Base-by-base conservation (phyloP, 192 early-diverging fungal genomes). In the Umbelopsis ramanniana region DNA sequence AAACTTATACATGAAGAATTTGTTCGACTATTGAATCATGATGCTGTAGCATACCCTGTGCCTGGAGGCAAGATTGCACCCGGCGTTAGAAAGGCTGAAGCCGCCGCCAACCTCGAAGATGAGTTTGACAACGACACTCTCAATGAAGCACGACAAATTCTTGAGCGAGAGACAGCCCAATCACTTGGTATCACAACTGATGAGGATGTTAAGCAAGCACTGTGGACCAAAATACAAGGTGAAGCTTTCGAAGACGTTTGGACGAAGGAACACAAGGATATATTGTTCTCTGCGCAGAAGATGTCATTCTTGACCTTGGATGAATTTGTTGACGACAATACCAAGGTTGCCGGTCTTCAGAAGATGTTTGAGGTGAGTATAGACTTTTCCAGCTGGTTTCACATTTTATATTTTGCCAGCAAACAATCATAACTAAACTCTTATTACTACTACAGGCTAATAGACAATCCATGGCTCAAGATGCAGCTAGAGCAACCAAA, bases 401-500 rank as follows among this genome's bases (percentile, higher is more conserved):
- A n/a, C 29, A 29, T 29, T 29, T 29, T 29, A 29, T 29, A 29
- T 29, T 29, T 29, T 29, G 29, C 29, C 29, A 40, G 2, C 70
- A 69, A 68, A 73, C 48, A 72, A 72, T 45, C 29, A 43, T 71
- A 11, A 52, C 17, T 7, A 29, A 26, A 4, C 11, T 43, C 45
- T 43, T 47, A 24, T 68, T 81, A n/a, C 17, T 54, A 46, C 55
- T 73, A 82, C 75, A 93, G 81, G 37, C 77, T 8, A 85, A 90
- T 54, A 88, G 92, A 19, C 84, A 86, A 70, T 66, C 81, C 4
- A 95, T 97, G 93, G 82, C 86, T 19, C 79, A 85, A 43, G 90
- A 95, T 47, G 92, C 95, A 0, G 73, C 81, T 5, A 85, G 85
- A 45, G 95, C 94, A 14, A 78, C 83, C n/a, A 97, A 97, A 78